Conservation (phyloP, 805 yeast species). For the Lipomyces oligophaga region DNA sequence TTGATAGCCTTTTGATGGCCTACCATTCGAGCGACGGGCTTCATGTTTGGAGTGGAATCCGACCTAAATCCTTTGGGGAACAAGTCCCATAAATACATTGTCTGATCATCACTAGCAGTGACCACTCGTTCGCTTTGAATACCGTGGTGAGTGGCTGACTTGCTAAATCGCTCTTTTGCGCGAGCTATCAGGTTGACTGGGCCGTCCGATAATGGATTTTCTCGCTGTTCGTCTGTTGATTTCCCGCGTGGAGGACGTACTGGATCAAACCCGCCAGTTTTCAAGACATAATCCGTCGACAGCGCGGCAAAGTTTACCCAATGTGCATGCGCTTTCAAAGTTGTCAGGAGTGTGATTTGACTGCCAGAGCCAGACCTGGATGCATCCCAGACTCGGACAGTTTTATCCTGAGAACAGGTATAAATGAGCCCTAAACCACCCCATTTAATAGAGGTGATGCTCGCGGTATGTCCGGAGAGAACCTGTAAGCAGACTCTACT, state of each 20-base stretch:
- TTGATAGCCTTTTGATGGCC: conserved; percentile 97
- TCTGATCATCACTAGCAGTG: conserved; percentile 94
- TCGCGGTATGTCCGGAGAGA: conserved; percentile 79
- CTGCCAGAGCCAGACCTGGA: conserved; percentile 1
- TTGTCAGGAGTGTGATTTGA: conserved; percentile 37
- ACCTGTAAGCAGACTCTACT: conserved; percentile 63
- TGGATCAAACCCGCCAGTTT: conserved; percentile 84
- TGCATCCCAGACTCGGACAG: conserved; percentile 85
- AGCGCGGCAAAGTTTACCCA: conserved; percentile 95
- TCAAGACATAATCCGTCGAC: conserved; percentile 81
- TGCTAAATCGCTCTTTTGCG: conserved; percentile 61
- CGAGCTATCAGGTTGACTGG: conserved; percentile 49
- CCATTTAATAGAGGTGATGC: conserved; percentile 97
- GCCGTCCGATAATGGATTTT: conserved; percentile 50
- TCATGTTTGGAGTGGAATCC: conserved; percentile 38
- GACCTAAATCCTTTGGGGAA: conserved; percentile 32
- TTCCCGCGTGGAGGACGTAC: conserved; percentile 42
- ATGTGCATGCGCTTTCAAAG: conserved; percentile 86
- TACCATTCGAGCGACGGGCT: conserved; percentile 90
- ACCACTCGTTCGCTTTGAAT: conserved; percentile 68
- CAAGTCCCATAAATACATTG: conserved; percentile 98
- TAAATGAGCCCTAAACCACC: conserved; percentile 82
- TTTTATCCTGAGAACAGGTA: conserved; percentile 90
- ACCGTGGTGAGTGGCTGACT: conserved; percentile 59
- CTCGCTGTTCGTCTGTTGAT: conserved; percentile 18